Conservation (phyloP, 352 stramenopile genomes). For the Phytopythium litorale region DNA sequence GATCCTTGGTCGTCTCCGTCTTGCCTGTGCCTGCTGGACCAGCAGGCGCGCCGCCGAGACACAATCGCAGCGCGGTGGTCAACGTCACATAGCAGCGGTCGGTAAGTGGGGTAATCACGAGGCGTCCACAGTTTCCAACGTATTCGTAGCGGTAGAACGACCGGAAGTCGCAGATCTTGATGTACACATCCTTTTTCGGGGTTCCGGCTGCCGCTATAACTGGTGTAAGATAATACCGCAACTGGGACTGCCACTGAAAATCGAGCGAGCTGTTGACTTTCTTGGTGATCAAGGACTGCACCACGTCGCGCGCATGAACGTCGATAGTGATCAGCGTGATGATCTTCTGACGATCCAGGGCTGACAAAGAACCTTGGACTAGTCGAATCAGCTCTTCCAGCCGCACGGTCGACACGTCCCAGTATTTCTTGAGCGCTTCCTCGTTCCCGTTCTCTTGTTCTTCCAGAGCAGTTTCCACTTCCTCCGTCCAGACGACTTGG, state of each 20-base stretch:
- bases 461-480: constrained; percentile 89
- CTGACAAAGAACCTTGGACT: constrained; percentile 79
- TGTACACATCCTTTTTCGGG: constrained; percentile 70
- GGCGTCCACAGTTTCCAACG: constrained; percentile 90
- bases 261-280: constrained; percentile 90
- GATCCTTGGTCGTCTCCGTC: constrained; percentile 84
- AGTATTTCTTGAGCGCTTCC: constrained; percentile 94
- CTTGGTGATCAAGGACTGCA: constrained; percentile 90
- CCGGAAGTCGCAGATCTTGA: constrained; percentile 90
- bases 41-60: constrained; percentile 70
- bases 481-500: constrained; percentile 94
- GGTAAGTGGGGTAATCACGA: constrained; percentile 83
- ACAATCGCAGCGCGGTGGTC: constrained; percentile 75
- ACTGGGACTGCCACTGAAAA: constrained; percentile 95
- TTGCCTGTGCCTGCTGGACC: constrained; percentile 84
- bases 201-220: constrained; percentile 26
- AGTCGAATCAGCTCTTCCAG: constrained; percentile 93
- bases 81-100: constrained; percentile 86
- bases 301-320: constrained; percentile 94
- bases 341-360: constrained; percentile 88
- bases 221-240: constrained; percentile 90
- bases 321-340: constrained; percentile 98
- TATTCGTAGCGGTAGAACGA: constrained; percentile 96
- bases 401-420: constrained; percentile 88
- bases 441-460: constrained; percentile 94